Percentiles rank a stretch among this genome's conserved stretches.
Conservation (phyloP, 805 yeast genomes). For the Diddensiella santjacobensis region DNA sequence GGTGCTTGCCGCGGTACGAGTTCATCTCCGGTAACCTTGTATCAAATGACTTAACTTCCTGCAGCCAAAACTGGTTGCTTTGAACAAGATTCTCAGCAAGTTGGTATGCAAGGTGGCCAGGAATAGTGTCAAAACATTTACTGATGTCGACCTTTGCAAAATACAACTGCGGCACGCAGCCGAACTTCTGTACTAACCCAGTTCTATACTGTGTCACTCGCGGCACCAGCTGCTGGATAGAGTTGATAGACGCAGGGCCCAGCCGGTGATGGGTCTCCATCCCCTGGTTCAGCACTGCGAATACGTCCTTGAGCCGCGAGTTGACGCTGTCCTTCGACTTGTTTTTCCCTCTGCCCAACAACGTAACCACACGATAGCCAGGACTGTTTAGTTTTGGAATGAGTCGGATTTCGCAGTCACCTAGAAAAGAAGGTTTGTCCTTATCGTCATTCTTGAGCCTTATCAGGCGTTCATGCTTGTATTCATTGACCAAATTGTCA, state of each 20-base stretch:
- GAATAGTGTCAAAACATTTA: slow-evolving; percentile 70
- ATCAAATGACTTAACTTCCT: slow-evolving; percentile 7
- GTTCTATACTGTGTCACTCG: slow-evolving; percentile 28
- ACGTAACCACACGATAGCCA: slow-evolving; percentile 34
- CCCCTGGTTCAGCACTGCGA: slow-evolving; percentile 26
- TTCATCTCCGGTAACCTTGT: slow-evolving; percentile 1
- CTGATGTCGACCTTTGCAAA: slow-evolving; percentile 71
- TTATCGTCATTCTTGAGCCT: slow-evolving; percentile 24
- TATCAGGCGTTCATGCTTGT: slow-evolving; percentile 34
- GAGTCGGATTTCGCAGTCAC: slow-evolving; percentile 40
- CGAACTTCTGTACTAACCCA: slow-evolving; percentile 6
- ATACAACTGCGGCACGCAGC: slow-evolving; percentile 37
- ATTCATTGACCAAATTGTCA: slow-evolving; percentile 39
- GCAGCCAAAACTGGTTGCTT: slow-evolving; percentile 16
- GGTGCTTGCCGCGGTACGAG: slow-evolving; percentile 3
- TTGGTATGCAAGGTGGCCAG: slow-evolving; percentile 18
- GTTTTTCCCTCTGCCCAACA: slow-evolving; percentile 10
- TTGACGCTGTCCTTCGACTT: slow-evolving; percentile 21
- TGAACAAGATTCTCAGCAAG: slow-evolving; percentile 17
- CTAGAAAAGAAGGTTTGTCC: slow-evolving; percentile 26
- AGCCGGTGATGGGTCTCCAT: neutral
- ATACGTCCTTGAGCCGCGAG: slow-evolving; percentile 20
- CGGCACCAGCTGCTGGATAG: slow-evolving; percentile 42
- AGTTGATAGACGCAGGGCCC: slow-evolving; percentile 1
- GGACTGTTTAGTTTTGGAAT: slow-evolving; percentile 55